Evolutionary conservation across 208 protist species (phyloP), one percentile per base, ranked within the genome.

Genomic region (Angomonas deanei): DNA sequence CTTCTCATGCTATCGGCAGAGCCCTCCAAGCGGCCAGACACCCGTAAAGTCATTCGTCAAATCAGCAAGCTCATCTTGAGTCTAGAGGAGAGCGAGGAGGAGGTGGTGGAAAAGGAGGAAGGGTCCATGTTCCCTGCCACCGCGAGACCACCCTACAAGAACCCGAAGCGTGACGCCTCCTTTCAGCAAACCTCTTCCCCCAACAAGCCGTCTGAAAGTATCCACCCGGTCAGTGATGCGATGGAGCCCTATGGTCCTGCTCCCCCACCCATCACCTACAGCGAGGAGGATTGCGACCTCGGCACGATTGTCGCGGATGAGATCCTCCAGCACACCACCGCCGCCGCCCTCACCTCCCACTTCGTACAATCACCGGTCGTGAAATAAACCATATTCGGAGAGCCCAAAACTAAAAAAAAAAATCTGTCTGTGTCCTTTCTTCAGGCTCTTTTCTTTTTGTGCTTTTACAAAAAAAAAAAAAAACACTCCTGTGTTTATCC

Each of bases 1-100:
- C 27, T 27, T 11, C 32, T 47, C 24, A 85, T 93, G 84, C 57
- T 93, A 27, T 52, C 39, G 3, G 38, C 11, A 39, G 68, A 53
- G 53, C 77, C 57, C 19, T 34, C 30, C 28, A 73, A 67, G n/a
- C 78, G 67, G 1, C 70, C 64, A 3, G 19, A 54, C 17, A 65
- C 66, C 13, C 72, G 70, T 11, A 69, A 81, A 30, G 72, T 92
- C 5, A 42, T 85, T 23, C 60, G 66, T 15, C 49, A 55, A 34
- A 30, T 85, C 3, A 28, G 11, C 23, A 64, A 54, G 24, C 58
- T 68, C 5, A 66, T 84, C 50, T 46, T 66, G 11, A 28, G 58
- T 24, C 24, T 58, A 13, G 57, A 73, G 28, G 66, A 76, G 34
- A 19, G 15, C 5, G 32, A 62, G 27, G 62, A 61, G n/a, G 66